A percentile compares a stretch with the other conserved stretches of the same genome.
These are phyloP conservation scores for Pichia norvegensis DNA, from an alignment of 1,139 yeast species.

Conservation along the genomic window DNA sequence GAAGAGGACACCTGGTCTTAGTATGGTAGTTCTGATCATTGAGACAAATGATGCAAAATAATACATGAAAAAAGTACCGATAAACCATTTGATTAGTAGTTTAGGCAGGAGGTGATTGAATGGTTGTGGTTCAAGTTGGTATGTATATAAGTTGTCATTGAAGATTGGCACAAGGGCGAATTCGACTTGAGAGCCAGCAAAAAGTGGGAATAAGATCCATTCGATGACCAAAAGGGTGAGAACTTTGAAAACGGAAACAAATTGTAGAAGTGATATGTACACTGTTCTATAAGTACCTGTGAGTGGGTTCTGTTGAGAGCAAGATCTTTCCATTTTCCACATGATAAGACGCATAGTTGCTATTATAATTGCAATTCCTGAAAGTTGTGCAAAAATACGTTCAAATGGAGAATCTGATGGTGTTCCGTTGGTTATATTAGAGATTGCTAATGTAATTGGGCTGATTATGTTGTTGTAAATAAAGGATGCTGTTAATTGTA, in stretches of 20 bases:
- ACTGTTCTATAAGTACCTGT: constrained; percentile 41
- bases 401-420: constrained; percentile 19
- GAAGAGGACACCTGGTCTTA: constrained; percentile 83
- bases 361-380: constrained; percentile 37
- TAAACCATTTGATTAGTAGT: constrained; percentile 45
- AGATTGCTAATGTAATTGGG: constrained; percentile 10
- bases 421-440: constrained; percentile 17
- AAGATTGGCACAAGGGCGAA: constrained; percentile 56
- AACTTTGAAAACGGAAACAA: constrained; percentile 63
- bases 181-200: constrained; percentile 76
- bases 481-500: not conserved
- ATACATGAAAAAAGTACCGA: constrained; percentile 84
- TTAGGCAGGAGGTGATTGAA: constrained; percentile 3
- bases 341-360: constrained; percentile 31
- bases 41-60: constrained; percentile 81
- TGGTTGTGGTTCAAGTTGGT: constrained; percentile 11
- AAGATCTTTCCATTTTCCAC: constrained; percentile 28
- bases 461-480: not conserved
- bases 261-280: constrained; percentile 47
- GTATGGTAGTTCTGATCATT: constrained; percentile 62
- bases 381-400: constrained; percentile 13
- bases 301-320: constrained; percentile 36
- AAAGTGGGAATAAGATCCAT: constrained; percentile 73
- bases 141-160: constrained; percentile 12
- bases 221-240: constrained; percentile 71